Evolutionary conservation across 148 eudicot genomes (phyloP), one percentile per base, ranked within the genome.

Genomic region (Camellia granthamiana): DNA sequence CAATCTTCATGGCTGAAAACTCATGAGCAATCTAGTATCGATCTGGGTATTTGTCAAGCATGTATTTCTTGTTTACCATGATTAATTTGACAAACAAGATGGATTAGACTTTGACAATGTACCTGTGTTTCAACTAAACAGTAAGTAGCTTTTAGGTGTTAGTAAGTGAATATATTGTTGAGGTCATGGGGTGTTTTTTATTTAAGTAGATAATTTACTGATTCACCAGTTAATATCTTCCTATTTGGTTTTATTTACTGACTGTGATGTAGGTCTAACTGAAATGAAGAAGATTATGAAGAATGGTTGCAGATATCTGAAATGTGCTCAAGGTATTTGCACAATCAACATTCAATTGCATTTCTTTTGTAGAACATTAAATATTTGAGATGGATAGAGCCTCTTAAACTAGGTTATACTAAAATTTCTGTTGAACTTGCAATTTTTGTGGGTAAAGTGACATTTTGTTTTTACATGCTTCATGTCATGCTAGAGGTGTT

Each of bases 181-280:
- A 43, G 30, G 51, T 75, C 51, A 59, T 55, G 77, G 64, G 46
- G 52, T 5, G 52, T 3, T 49, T 49, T 49, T 7, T 49, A 49
- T 49, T 38, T 38, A 55, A 30, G 1, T 12, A 56, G 44, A n/a
- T 30, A 15, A 15, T 30, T 49, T 74, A 18, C 65, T 8, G 19
- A 58, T 74, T 74, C 21, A 15, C 19, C 7, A 7, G 38, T 56
- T 74, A 30, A 62, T 67, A 75, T 42, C 46, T 38, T 66, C 12
- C 16, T 47, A 43, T 58, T 14, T 64, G 6, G 11, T 75, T 68
- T 30, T 47, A 71, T 10, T 52, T 71, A 19, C 6, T 55, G 10
- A 62, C 15, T 47, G 13, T 79, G 38, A 47, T 85, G 80, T 85
- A 95, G 99, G 99, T 80, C 85, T 93, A 72, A 96, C 98, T 15